Base-by-base conservation (phyloP, 768 basidiomycete species). In the Tulasnella sp. region DNA sequence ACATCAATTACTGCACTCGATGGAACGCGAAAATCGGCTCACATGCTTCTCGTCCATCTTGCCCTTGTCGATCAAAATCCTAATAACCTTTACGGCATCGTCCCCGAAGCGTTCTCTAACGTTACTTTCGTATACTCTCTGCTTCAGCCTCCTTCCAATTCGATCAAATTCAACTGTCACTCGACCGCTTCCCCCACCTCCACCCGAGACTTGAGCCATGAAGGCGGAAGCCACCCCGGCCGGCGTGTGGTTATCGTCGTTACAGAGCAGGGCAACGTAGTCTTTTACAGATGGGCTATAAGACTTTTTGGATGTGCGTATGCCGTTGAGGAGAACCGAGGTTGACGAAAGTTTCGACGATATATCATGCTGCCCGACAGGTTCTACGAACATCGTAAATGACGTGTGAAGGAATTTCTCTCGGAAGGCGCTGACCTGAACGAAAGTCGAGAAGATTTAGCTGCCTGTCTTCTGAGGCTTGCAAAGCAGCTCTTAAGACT, bases 11-110 rank as follows among this genome's bases (percentile, higher is more conserved):
- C 46, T 68, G 34, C 24, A 24, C 39, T 27, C 6, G 18, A 40
- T n/a, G 39, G 73, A 21, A 52, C 24, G n/a, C n/a, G 10, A 31
- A 24, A 31, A 42, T 42, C 40, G 81, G 85, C 89, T 80, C 77
- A 95, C 97, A 85, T 96, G 94, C 84, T 97, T 96, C 85, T 98
- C 97, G 81, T 96, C 95, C 89, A 96, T 92, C 85, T 98, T 98
- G 8, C 95, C 96, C 6, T 91, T 91, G 79, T 93, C 91, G 77
- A 94, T 84, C 44, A 98, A 85, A 34, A 97, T 86, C 71, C 93
- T 89, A 77, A 98, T 84, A 71, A 98, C 92, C 77, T 97, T 88
- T 6, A 97, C 92, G 36, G 93, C 96, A 56, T 92, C 91, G 21
- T 90, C 87, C 8, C 96, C 96, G 83, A 96, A 92, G 82, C 92